Base-by-base conservation (phyloP, 2,329 filamentous ascomycete genomes). In the Xylariaceae sp. region DNA sequence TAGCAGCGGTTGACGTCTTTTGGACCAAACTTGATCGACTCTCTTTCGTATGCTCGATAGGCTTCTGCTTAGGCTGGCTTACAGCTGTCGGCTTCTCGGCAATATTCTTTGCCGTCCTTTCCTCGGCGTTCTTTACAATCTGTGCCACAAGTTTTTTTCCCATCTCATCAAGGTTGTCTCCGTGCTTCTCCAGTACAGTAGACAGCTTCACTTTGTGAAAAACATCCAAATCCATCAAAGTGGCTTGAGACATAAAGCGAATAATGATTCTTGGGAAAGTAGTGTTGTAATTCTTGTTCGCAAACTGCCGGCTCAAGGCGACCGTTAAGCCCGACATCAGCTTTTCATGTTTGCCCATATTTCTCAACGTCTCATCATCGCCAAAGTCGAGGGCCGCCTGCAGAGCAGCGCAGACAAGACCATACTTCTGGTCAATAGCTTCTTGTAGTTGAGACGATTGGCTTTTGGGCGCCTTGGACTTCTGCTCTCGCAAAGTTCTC, bases 331-430 rank as follows among this genome's bases (percentile, higher is more conserved):
- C 79, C 40, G 78, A 75, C 29, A 85, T 76, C 47, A 85, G 70
- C 61, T 82, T 84, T 42, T 79, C 75, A 62, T 85, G 80, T 11
- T 77, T 77, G 7, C 82, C 82, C 29, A 86, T 72, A 49, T 84
- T 84, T 60, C 82, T 79, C 32, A 86, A 68, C 11, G 84, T 79
- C 18, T 77, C 75, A 37, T 77, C 75, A 64, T 84, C 81, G 10
- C 81, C 82, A 68, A 78, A 77, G 20, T 77, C 73, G 45, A 81
- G 75, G 1, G 80, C 81, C 9, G 80, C 76, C 57, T 84, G 77
- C 40, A 85, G 72, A 2, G 80, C 78, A 46, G 75, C 69, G 57
- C 75, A 77, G 4, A 86, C 71, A 4, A 77, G 72, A 32, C 80
- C 74, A 53, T 79, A 76, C 59, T 78, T 78, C 46, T 69, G 64